Evolutionary conservation across 768 basidiomycete species (phyloP).

Genomic region (Scleroderma citrinum): DNA sequence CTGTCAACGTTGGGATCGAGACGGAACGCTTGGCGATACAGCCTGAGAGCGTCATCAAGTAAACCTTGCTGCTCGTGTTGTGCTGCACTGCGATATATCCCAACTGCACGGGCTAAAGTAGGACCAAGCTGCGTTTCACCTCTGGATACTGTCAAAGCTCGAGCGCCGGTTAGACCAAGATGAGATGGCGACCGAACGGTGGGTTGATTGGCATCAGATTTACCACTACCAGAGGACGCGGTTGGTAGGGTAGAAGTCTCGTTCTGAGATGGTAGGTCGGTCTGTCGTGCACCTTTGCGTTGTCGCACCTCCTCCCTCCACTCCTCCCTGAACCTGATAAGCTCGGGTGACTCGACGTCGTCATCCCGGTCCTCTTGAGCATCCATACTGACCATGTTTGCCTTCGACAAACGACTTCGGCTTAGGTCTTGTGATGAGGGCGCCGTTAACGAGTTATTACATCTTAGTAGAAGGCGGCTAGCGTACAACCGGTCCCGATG

Average conservation of each 20-base stretch:
- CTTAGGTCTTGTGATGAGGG: no score
- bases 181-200: slow-evolving; percentile 7
- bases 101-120: slow-evolving; percentile 45
- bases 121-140: slow-evolving; percentile 29
- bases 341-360: slow-evolving; percentile 51
- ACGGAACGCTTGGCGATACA: slow-evolving; percentile 80
- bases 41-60: slow-evolving; percentile 64
- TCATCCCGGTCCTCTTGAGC: slow-evolving; percentile 1
- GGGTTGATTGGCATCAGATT: background rate
- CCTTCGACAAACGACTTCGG: background rate
- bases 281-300: slow-evolving; percentile 15
- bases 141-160: slow-evolving; percentile 7
- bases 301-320: slow-evolving; percentile 64
- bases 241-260: slow-evolving; percentile 2
- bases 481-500: no score
- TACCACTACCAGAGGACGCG: background rate
- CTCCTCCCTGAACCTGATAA: slow-evolving; percentile 62
- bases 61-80: slow-evolving; percentile 67
- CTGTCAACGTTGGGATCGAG: slow-evolving; percentile 72
- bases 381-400: background rate
- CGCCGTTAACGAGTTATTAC: no score
- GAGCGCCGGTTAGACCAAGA: slow-evolving; percentile 10
- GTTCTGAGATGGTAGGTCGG: slow-evolving; percentile 6
- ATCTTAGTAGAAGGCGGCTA: no score
- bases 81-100: slow-evolving; percentile 65